Base-by-base conservation (phyloP, 164 flowering plant genomes). In the Vitis labrusca region DNA sequence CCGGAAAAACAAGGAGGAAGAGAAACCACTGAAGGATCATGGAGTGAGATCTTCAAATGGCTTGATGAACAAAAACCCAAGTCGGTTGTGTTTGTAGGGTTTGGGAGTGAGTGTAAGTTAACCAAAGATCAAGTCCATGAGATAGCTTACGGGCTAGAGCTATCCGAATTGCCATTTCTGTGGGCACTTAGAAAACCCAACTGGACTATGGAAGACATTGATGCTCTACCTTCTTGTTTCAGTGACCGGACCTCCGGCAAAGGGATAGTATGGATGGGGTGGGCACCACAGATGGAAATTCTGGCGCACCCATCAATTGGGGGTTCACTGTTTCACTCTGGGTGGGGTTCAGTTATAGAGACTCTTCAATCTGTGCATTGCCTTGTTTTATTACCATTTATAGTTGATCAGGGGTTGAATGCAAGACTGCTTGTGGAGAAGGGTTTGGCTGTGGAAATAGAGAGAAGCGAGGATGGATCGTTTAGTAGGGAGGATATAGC, bases 211-310 rank as follows among this genome's bases (percentile, higher is more conserved):
- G 64, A 68, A 6, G 71, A 59, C 5, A 0, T 13, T 2, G 74
- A 71, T 10, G 64, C 67, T 17, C 50, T 82, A 27, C 88, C 85
- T 4, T 1, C 23, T 1, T 85, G 80, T 0, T 82, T 82, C 12
- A 32, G 10, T 29, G 63, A 29, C 12, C 52, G 81, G n/a, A 74
- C 71, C 10, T 23, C 60, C 14, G 73, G 62, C 7, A 67, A 27
- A 44, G 88, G 86, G 3, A 9, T 77, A 17, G 84, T 86, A 0
- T 61, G 47, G 10, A 12, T 65, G 1, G 84, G 87, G 1, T 86
- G 88, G 88, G 85, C 74, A 3, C 80, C 90, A 0, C 84, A 84
- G 55, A 3, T 64, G 71, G 69, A 73, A 27, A 76, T 86, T 19
- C 59, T 84, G 47, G 76, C 66, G 1, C 87, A 84, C 50, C 69